Evolutionary conservation across 805 yeast genomes (phyloP).

Genomic region (Wickerhamomyces queroliae): DNA sequence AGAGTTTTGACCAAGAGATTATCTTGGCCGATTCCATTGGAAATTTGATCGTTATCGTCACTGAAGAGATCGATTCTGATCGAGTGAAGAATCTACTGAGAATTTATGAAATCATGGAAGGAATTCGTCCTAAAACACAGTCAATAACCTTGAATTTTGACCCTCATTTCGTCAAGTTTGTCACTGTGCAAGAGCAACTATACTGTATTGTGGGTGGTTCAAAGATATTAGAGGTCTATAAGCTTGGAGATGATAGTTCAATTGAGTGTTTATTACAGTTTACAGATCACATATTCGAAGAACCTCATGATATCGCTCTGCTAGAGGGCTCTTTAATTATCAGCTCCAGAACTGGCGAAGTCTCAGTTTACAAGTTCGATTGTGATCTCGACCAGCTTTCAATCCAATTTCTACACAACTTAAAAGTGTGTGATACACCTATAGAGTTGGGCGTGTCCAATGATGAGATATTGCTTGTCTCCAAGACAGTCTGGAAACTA

Average conservation of each 20-base stretch:
- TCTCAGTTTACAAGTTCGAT: conserved; percentile 2
- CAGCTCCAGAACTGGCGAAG: conserved; percentile 19
- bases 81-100: no score
- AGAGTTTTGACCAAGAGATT: conserved; percentile 5
- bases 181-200: conserved; percentile 3
- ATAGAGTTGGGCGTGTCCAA: conserved; percentile 9
- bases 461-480: conserved; percentile 11
- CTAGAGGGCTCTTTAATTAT: conserved; percentile 9
- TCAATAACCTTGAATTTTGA: no score
- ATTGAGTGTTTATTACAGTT: neutral
- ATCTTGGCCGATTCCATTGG: conserved; percentile 17
- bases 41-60: conserved; percentile 6
- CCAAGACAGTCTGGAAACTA: conserved; percentile 16
- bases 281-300: neutral
- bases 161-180: conserved; percentile 16
- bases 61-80: conserved; percentile 2
- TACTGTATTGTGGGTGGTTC: conserved; percentile 8
- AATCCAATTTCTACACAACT: neutral
- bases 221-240: conserved; percentile 2
- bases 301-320: conserved; percentile 18
- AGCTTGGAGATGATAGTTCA: neutral
- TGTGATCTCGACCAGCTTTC: neutral
- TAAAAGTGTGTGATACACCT: conserved; percentile 13
- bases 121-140: neutral
- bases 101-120: no score